phyloP scores from a whole-genome alignment of 768 basidiomycete species.

The Termitomyces sp. region DNA sequence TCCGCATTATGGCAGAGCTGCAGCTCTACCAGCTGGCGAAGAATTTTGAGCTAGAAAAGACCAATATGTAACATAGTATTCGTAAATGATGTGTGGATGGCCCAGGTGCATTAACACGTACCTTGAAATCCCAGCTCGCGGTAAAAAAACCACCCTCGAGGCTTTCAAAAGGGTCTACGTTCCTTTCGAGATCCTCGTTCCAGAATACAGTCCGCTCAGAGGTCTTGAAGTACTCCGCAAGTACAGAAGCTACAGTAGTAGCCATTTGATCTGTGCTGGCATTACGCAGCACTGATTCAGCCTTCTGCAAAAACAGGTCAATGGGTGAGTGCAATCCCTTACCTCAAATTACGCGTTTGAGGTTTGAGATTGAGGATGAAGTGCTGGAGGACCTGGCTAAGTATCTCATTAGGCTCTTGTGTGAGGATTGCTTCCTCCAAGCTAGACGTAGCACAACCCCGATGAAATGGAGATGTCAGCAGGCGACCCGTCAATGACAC shows the following conservation, averaged over 20 bases:
- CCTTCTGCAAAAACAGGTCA: conserved; percentile 25
- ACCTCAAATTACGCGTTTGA: conserved; percentile 89
- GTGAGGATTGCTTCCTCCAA: conserved; percentile 77
- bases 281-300: conserved; percentile 30
- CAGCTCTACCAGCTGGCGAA: conserved; percentile 83
- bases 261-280: conserved; percentile 79
- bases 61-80: conserved; percentile 13
- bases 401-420: conserved; percentile 66
- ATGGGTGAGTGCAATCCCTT: conserved; percentile 35
- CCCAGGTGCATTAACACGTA: conserved; percentile 29
- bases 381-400: conserved; percentile 68
- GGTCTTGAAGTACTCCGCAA: conserved; percentile 70
- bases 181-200: conserved; percentile 63
- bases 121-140: conserved; percentile 82
- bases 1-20: conserved; percentile 69
- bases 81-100: conserved; percentile 4
- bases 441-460: conserved; percentile 40
- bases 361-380: conserved; percentile 83
- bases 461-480: conserved; percentile 22
- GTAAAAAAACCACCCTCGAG: conserved; percentile 74
- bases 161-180: conserved; percentile 70
- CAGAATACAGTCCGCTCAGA: conserved; percentile 78
- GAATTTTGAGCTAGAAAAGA: conserved; percentile 63
- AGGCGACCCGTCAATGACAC: conserved; percentile 11
- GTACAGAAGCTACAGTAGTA: conserved; percentile 62